phyloP scores from a whole-genome alignment of 2,329 filamentous ascomycete species.

The Venturia carpophila region DNA sequence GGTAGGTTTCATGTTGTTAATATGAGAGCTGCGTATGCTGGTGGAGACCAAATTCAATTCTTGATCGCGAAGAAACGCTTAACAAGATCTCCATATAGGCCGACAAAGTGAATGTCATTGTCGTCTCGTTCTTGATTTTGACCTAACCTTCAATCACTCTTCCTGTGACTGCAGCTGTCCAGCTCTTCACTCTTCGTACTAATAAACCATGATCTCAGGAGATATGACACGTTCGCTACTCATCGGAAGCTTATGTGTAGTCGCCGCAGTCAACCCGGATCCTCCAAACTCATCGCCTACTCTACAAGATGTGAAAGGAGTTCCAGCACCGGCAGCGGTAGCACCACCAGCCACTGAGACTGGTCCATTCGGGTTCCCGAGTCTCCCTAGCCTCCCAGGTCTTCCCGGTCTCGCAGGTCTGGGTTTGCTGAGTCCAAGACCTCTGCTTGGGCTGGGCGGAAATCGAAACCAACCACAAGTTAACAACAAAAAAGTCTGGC shows the following conservation, averaged over 20 bases:
- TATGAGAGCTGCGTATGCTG: background rate
- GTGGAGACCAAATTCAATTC: background rate
- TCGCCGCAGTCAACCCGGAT: background rate
- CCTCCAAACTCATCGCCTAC: background rate
- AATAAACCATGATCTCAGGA: background rate
- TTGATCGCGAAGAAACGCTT: background rate
- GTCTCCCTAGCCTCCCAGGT: background rate
- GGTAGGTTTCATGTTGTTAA: background rate
- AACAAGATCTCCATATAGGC: background rate
- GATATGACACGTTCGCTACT: background rate
- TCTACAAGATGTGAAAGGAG: background rate
- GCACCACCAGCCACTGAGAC: background rate
- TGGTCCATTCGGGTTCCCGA: background rate
- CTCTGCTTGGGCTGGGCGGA: background rate
- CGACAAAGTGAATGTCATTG: background rate
- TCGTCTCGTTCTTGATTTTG: background rate
- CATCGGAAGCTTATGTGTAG: background rate
- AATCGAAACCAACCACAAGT: background rate
- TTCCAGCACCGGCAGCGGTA: background rate
- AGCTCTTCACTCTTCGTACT: background rate
- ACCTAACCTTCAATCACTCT: background rate
- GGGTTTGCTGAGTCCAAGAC: background rate
- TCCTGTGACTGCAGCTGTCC: background rate
- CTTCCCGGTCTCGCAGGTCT: background rate
- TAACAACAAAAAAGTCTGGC: slow-evolving; percentile 36